Percentiles rank a stretch among this genome's conserved stretches.
phyloP scores from a whole-genome alignment of 306 rosid species.

The Chamaecrista fasciculata region DNA sequence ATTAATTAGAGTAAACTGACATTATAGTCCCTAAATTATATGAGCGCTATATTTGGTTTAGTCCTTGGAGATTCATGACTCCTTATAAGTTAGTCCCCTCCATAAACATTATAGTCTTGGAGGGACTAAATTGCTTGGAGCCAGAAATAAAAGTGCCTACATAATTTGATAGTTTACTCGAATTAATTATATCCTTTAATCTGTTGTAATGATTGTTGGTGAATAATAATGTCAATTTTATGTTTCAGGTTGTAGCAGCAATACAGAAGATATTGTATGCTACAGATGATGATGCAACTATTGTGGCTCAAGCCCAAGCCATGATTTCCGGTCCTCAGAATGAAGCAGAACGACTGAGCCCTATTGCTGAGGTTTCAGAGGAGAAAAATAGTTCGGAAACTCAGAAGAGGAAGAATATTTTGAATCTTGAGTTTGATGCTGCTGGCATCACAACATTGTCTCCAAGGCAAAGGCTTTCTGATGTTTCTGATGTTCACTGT shows the following conservation, averaged over 20 bases:
- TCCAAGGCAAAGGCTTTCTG: constrained; percentile 84
- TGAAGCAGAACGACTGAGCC: constrained; percentile 60
- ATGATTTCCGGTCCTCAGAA: constrained; percentile 45
- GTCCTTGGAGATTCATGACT: no score
- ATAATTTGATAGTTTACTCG: no score
- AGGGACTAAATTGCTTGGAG: no score
- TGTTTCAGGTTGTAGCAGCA: constrained; percentile 73
- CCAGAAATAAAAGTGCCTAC: no score
- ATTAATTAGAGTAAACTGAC: no score
- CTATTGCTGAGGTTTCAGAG: constrained; percentile 74
- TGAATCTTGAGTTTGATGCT: constrained; percentile 68
- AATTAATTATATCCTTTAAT: neutral
- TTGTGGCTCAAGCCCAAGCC: constrained; percentile 89
- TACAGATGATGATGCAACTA: constrained; percentile 69
- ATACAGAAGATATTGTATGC: constrained; percentile 88
- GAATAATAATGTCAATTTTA: neutral
- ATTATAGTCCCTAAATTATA: no score
- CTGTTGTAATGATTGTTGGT: neutral
- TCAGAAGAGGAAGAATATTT: constrained; percentile 69
- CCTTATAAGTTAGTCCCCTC: no score
- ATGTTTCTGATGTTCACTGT: constrained; percentile 80
- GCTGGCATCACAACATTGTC: constrained; percentile 56
- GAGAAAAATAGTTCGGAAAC: constrained; percentile 64
- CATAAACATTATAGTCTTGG: no score
- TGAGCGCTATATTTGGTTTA: no score